phyloP scores from a whole-genome alignment of 768 basidiomycete species.

The Stropharia rugosoannulata region DNA sequence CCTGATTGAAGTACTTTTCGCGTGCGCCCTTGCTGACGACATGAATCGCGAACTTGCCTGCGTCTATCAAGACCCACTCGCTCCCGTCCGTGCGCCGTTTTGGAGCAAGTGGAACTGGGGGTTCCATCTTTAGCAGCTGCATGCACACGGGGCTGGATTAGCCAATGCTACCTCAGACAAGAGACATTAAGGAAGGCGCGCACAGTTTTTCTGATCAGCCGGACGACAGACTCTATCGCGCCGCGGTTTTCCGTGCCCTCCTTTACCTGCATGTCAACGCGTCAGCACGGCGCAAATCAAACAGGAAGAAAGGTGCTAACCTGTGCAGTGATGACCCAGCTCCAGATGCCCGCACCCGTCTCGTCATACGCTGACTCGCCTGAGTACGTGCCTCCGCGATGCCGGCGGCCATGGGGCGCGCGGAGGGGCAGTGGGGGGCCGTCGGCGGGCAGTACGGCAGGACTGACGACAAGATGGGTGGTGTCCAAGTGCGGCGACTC shows the following conservation, averaged over 20 bases:
- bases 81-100: slow-evolving; percentile 63
- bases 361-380: slow-evolving; percentile 57
- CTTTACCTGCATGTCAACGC: slow-evolving; percentile 55
- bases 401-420: slow-evolving; percentile 59
- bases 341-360: slow-evolving; percentile 63
- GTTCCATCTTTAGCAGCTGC: slow-evolving; percentile 57
- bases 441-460: slow-evolving; percentile 45
- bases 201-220: slow-evolving; percentile 69
- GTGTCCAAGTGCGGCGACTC: slow-evolving; percentile 71
- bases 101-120: slow-evolving; percentile 59
- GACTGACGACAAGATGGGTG: slow-evolving; percentile 50
- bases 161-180: background rate
- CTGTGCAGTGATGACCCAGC: slow-evolving; percentile 75
- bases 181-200: slow-evolving; percentile 23
- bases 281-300: slow-evolving; percentile 3
- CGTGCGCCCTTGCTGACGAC: slow-evolving; percentile 65
- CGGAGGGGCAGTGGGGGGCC: slow-evolving; percentile 62
- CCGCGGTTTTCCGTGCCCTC: slow-evolving; percentile 82
- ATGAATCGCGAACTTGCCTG: slow-evolving; percentile 78
- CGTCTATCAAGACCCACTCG: slow-evolving; percentile 86
- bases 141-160: background rate
- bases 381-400: slow-evolving; percentile 63
- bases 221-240: slow-evolving; percentile 71
- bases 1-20: slow-evolving; percentile 61
- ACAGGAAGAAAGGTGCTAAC: slow-evolving; percentile 29